Percentiles rank a stretch among this genome's conserved stretches.
Conservation (phyloP, 2,329 filamentous ascomycete genomes). For the Camillea tinctor region DNA sequence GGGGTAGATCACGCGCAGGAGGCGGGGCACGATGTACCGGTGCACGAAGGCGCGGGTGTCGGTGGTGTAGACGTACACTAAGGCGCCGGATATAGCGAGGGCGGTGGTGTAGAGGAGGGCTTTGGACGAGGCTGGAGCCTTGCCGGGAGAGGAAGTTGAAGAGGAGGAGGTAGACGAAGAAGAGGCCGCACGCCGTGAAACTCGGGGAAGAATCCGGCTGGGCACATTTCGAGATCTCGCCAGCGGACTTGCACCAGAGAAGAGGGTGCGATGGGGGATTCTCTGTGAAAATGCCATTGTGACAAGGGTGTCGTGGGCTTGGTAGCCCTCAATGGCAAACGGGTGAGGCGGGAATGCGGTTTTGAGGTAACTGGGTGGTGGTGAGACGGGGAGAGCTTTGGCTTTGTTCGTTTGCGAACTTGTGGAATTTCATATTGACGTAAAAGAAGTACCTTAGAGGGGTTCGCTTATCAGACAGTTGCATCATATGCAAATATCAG, state of each 20-base stretch:
- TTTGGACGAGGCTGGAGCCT: constrained; percentile 30
- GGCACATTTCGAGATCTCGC: constrained; percentile 15
- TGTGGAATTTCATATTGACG: neutral
- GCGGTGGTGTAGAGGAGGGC: constrained; percentile 41
- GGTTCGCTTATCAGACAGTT: neutral
- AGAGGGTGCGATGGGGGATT: constrained; percentile 20
- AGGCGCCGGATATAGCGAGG: constrained; percentile 41
- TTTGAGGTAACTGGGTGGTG: neutral
- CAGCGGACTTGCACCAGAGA: constrained; percentile 14
- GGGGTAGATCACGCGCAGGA: constrained; percentile 64
- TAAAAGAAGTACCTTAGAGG: neutral
- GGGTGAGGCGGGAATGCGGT: constrained; percentile 9
- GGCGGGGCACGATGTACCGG: constrained; percentile 63
- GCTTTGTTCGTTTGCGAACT: neutral
- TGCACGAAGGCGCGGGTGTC: constrained; percentile 73
- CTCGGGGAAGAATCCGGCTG: constrained; percentile 16
- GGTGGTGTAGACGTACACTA: constrained; percentile 67
- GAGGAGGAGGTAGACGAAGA: neutral
- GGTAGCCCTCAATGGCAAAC: constrained; percentile 30
- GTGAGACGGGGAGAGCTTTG: neutral
- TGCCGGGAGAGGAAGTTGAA: neutral
- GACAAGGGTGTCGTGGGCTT: constrained; percentile 22
- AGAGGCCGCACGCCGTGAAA: constrained; percentile 19
- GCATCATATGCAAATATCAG: neutral
- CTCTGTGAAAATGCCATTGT: constrained; percentile 27